Evolutionary conservation across 495 filamentous ascomycete species (phyloP).

Genomic region (Apiosordaria backusii): DNA sequence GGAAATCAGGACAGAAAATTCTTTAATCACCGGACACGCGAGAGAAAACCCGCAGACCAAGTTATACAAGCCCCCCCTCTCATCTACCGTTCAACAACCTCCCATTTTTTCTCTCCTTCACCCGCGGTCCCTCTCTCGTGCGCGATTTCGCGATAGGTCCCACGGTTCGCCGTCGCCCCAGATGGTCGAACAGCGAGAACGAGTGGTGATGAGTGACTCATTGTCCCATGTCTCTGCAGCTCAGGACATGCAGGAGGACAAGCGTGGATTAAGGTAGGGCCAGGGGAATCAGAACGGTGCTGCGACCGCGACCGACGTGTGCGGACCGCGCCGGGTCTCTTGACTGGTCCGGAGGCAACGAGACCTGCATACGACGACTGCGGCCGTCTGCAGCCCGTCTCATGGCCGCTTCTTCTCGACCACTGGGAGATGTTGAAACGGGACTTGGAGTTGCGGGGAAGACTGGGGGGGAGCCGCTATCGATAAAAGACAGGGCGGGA

Average conservation of each 20-base stretch:
- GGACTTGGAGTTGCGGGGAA: slow-evolving; percentile 16
- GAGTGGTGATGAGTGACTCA: slow-evolving; percentile 35
- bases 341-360: slow-evolving; percentile 25
- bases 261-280: slow-evolving; percentile 8
- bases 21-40: slow-evolving; percentile 7
- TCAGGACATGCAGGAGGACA: slow-evolving; percentile 21
- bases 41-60: not conserved
- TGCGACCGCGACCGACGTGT: slow-evolving; percentile 24
- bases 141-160: slow-evolving; percentile 16
- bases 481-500: slow-evolving; percentile 26
- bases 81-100: not conserved
- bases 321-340: slow-evolving; percentile 29
- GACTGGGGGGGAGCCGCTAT: slow-evolving; percentile 31
- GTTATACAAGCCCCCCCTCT: slow-evolving; percentile 5
- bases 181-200: slow-evolving; percentile 18
- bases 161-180: slow-evolving; percentile 19
- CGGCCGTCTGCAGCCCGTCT: slow-evolving; percentile 27
- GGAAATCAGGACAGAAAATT: slow-evolving; percentile 13
- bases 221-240: slow-evolving; percentile 19
- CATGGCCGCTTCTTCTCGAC: slow-evolving; percentile 21
- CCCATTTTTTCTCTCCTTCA: not conserved
- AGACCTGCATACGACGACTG: slow-evolving; percentile 26
- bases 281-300: slow-evolving; percentile 3
- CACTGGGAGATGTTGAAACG: slow-evolving; percentile 25
- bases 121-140: slow-evolving; percentile 8